Percentiles rank a stretch among this genome's conserved stretches.
These are phyloP conservation scores for Colletotrichum liriopes DNA, from an alignment of 2,329 filamentous ascomycete species.

Conservation along the genomic window DNA sequence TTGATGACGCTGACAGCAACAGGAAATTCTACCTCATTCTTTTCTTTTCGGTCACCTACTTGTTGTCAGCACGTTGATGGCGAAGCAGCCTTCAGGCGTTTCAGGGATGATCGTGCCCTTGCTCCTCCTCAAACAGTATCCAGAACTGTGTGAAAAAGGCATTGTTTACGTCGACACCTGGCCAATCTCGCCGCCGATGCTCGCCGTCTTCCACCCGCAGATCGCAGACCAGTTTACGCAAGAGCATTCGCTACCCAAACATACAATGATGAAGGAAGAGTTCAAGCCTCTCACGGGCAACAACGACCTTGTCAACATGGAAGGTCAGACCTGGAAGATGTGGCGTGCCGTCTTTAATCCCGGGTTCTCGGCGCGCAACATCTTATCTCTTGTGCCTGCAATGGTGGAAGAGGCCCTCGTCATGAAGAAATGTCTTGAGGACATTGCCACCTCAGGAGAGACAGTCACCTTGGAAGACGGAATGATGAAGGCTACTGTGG, in stretches of 20 bases:
- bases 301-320: conserved; percentile 51
- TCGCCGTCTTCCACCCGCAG: conserved; percentile 44
- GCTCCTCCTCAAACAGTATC: conserved; percentile 21
- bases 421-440: conserved; percentile 46
- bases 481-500: conserved; percentile 56
- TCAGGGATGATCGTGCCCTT: conserved; percentile 47
- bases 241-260: conserved; percentile 45
- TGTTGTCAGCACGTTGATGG: conserved; percentile 42
- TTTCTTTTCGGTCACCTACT: conserved; percentile 47
- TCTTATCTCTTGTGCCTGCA: conserved; percentile 53
- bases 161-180: conserved; percentile 50
- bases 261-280: conserved; percentile 50
- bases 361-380: conserved; percentile 55
- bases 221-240: conserved; percentile 48
- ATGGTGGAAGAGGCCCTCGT: conserved; percentile 56
- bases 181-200: conserved; percentile 46
- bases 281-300: conserved; percentile 50
- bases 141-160: conserved; percentile 44
- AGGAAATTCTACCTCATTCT: conserved; percentile 47
- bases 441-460: not conserved
- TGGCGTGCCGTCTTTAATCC: conserved; percentile 54
- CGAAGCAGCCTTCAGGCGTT: conserved; percentile 45
- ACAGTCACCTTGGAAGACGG: conserved; percentile 51
- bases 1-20: conserved; percentile 29
- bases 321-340: conserved; percentile 48